Conservation (phyloP, 108 stramenopile genomes). For the Pseudonitzschia pungens region DNA sequence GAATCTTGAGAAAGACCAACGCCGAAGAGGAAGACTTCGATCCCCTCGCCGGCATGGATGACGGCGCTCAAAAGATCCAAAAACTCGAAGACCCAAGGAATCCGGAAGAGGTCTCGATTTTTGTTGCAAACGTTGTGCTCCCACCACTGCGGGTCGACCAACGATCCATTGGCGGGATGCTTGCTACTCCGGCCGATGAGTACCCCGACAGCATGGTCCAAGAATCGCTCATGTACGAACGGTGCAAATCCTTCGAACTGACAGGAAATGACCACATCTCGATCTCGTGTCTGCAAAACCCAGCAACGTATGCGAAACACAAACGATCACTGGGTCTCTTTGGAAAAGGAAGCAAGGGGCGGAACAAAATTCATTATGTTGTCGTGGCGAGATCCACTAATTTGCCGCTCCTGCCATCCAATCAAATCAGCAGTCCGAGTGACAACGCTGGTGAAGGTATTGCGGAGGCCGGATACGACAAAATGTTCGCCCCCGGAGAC, state of each 20-base stretch:
- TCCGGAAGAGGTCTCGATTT: conserved; percentile 37
- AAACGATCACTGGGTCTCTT: conserved; percentile 52
- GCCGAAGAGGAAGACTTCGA: conserved; percentile 37
- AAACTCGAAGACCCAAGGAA: conserved; percentile 44
- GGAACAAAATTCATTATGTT: conserved; percentile 72
- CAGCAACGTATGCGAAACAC: conserved; percentile 50
- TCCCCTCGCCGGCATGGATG: conserved; percentile 21
- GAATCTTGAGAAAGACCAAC: conserved; percentile 55
- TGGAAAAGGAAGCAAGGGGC: conserved; percentile 50
- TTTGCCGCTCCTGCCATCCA: conserved; percentile 46
- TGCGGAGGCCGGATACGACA: conserved; percentile 39
- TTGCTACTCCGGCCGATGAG: conserved; percentile 15
- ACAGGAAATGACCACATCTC: conserved; percentile 44
- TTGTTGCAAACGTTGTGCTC: conserved; percentile 44
- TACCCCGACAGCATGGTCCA: conserved; percentile 45
- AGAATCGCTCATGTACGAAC: conserved; percentile 46
- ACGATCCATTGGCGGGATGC: conserved; percentile 47
- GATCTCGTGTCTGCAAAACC: conserved; percentile 46
- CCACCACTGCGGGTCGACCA: conserved; percentile 53
- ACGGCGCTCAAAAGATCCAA: conserved; percentile 30
- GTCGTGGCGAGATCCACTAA: conserved; percentile 76
- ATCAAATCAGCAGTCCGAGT: conserved; percentile 13
- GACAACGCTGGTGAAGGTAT: not conserved
- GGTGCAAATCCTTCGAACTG: conserved; percentile 49
- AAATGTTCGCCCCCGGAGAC: conserved; percentile 41